Evolutionary conservation across 352 stramenopile species (phyloP).

Genomic region (Phytopythium ostracodes): DNA sequence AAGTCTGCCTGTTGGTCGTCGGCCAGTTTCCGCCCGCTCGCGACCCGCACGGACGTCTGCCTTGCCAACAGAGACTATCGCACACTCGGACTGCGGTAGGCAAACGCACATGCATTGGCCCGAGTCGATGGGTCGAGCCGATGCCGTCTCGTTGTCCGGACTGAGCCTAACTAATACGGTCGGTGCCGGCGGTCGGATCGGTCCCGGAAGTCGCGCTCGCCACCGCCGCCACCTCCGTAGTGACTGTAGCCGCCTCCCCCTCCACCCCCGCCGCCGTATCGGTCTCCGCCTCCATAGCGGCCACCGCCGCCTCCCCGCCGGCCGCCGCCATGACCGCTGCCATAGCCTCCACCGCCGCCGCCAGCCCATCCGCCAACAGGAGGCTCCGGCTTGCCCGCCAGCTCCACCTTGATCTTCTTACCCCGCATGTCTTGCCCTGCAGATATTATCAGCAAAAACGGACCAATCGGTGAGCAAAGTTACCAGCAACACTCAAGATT

Average conservation of each 20-base stretch:
- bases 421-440: conserved; percentile 67
- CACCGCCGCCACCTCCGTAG: conserved; percentile 18
- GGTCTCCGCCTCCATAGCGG: conserved; percentile 30
- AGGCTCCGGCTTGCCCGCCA: conserved; percentile 78
- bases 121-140: not conserved
- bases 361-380: conserved; percentile 68
- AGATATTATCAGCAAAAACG: not conserved
- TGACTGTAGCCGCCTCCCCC: conserved; percentile 16
- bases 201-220: conserved; percentile 43
- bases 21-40: not conserved
- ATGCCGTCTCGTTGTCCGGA: not conserved
- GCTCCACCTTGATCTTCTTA: conserved; percentile 84
- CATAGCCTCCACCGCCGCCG: conserved; percentile 32
- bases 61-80: too few species aligned
- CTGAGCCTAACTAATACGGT: conserved; percentile 36
- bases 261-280: conserved; percentile 33
- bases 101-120: not conserved
- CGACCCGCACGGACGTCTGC: not conserved
- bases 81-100: not conserved
- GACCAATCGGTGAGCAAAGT: not conserved
- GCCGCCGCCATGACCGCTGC: conserved; percentile 36
- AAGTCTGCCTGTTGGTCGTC: not conserved
- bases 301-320: conserved; percentile 33
- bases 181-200: conserved; percentile 50
- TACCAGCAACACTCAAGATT: not conserved